Base-by-base conservation (phyloP, 495 filamentous ascomycete genomes). In the Beverwykella pulmonaria region DNA sequence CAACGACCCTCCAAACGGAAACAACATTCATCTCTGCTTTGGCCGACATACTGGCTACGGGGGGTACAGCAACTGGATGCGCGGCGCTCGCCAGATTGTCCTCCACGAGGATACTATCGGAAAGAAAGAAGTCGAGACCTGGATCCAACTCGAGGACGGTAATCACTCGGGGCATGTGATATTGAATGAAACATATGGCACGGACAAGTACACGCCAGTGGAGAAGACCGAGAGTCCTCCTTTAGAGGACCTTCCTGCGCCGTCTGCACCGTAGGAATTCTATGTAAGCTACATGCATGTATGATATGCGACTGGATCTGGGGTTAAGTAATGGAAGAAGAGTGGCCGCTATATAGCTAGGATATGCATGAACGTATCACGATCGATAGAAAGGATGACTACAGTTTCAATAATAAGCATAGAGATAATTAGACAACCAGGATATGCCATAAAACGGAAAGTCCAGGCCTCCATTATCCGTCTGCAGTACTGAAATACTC, bases 31-130 rank as follows among this genome's bases (percentile, higher is more conserved):
- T 61, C 71, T 91, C 52, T 92, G 89, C 69, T 91, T 90, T 67
- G 84, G 86, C n/a, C 83, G 87, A 59, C 88, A 88, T 62, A 82
- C 82, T 0, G 89, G 89, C 7, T 91, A 90, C 59, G 89, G 89
- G 0, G 89, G 89, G 0, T 91, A 92, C 63, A 86, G 88, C 0
- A 80, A 77, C 60, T 87, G 84, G 81, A 81, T 36, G 8, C 80
- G 88, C 0, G 89, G 88, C 0, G 78, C 79, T 12, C 77, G 89
- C 6, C 53, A 71, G 44, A 67, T 71, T 29, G 26, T 67, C 17
- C 3, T 67, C 8, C 22, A 55, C 12, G 47, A 63, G 29, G 30
- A 59, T 15, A 22, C 10, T 15, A n/a, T 79, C 30, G 32, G 26
- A 1, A 15, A 39, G 1, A 55, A 44, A 17, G 48, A 25, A 1